Base-by-base conservation (phyloP, 2,329 filamentous ascomycete genomes). In the Verticillium longisporum region DNA sequence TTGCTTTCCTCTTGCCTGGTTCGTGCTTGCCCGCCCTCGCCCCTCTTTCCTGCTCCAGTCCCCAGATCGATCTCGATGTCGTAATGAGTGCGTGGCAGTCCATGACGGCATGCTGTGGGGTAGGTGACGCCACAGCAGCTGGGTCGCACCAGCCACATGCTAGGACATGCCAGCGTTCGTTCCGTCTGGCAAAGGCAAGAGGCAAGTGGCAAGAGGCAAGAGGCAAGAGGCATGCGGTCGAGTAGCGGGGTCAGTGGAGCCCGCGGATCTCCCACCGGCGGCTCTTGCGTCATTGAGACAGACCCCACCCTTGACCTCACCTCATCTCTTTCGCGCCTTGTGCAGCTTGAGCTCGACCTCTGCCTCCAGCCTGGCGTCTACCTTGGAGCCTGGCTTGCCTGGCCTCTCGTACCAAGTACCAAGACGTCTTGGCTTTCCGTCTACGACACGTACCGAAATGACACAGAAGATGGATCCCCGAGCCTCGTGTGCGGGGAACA, bases 51-150 rank as follows among this genome's bases (percentile, higher is more conserved):
- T 41, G 2, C 26, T 26, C 26, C 26, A 26, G 26, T 26, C 26
- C 26, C 26, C 26, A 38, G 37, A 38, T 15, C 37, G 45, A 50
- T 50, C 45, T 50, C 45, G 45, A 50, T 36, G 50, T 59, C 45
- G 59, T 61, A 34, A 56, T 50, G 45, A 21, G 18, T 21, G 11
- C 45, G 45, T 50, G 13, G 21, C 6, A 21, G 38, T 58, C 55
- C 18, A 65, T 65, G 63, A 65, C 63, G 56, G 63, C 60, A 64
- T 65, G 38, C 2, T 64, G 55, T 64, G 63, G 63, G 55, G 62
- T 62, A 64, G 36, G 57, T 65, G 63, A 62, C 63, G 63, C 62
- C 62, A 65, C 45, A 50, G 45, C 45, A n/a, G 9, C 45, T 18
- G 45, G 45, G 18, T 10, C 21, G 45, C 45, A 50, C 21, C 63